phyloP scores from a whole-genome alignment of 345 rosid genomes.

The Populus simonii region DNA sequence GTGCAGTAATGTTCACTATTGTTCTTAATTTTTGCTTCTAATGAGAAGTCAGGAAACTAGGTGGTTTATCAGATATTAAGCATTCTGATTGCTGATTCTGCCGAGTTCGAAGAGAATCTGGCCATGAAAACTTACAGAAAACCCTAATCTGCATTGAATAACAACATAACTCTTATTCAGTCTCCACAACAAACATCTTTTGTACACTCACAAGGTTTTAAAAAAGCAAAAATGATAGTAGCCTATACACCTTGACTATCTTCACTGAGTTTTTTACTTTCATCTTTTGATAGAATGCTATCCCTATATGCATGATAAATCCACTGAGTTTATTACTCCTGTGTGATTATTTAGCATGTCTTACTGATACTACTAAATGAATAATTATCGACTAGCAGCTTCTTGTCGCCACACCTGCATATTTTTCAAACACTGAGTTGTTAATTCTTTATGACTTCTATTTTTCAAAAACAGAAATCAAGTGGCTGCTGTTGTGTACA shows the following conservation, averaged over 20 bases:
- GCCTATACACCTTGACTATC: not conserved
- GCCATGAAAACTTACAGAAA: not conserved
- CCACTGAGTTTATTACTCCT: not conserved
- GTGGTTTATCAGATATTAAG: not conserved
- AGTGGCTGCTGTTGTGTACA: not conserved
- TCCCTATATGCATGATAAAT: not conserved
- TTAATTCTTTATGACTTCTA: not conserved
- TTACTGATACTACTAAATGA: not conserved
- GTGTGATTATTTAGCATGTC: not conserved
- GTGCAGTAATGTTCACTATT: no score
- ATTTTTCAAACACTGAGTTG: not conserved
- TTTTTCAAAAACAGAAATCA: not conserved
- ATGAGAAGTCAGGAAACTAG: no score
- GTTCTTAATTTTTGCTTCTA: no score
- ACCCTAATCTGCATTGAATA: not conserved
- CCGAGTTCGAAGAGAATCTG: not conserved
- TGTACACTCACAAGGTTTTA: not conserved
- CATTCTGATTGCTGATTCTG: not conserved
- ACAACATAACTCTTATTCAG: not conserved
- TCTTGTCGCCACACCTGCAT: conserved; percentile 1
- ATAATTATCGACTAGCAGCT: not conserved
- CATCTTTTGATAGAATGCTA: not conserved
- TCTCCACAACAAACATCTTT: not conserved
- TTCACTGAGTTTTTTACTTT: not conserved
- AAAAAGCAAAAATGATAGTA: not conserved